Percentiles rank a stretch among this genome's conserved stretches.
Conservation (phyloP, 805 yeast species). For the Grigorovia transvaalensis region DNA sequence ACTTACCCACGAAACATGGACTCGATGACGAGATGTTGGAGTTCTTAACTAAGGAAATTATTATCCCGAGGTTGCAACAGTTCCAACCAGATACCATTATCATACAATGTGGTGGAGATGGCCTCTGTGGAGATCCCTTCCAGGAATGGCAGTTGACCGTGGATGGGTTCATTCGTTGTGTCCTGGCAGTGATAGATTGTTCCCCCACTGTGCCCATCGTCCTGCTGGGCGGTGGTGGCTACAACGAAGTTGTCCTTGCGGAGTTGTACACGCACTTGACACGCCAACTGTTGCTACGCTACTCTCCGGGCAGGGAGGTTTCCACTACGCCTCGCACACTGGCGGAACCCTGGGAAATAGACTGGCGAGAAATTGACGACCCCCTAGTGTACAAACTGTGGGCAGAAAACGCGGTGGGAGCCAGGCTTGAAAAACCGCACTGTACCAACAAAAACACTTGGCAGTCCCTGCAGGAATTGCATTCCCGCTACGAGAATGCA, state of each 20-base stretch:
- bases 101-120: conserved; percentile 68
- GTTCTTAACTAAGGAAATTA: conserved; percentile 31
- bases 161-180: conserved; percentile 34
- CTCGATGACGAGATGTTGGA: conserved; percentile 36
- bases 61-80: conserved; percentile 33
- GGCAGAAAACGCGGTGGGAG: neutral
- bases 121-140: conserved; percentile 52
- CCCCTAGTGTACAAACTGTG: neutral
- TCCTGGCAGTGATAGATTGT: conserved; percentile 18
- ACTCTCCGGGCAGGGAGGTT: neutral
- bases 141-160: conserved; percentile 62
- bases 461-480: neutral
- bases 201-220: conserved; percentile 21
- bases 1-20: conserved; percentile 51
- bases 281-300: conserved; percentile 7
- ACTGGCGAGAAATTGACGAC: neutral
- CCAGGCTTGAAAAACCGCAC: neutral
- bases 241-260: conserved; percentile 50
- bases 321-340: neutral
- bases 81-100: conserved; percentile 45
- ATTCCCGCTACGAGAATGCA: too few relatives aligned
- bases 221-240: conserved; percentile 72
- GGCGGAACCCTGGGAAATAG: neutral
- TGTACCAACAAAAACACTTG: neutral
- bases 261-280: conserved; percentile 43